phyloP scores from a whole-genome alignment of 441 rosid species.

The Brassica hybrid region DNA sequence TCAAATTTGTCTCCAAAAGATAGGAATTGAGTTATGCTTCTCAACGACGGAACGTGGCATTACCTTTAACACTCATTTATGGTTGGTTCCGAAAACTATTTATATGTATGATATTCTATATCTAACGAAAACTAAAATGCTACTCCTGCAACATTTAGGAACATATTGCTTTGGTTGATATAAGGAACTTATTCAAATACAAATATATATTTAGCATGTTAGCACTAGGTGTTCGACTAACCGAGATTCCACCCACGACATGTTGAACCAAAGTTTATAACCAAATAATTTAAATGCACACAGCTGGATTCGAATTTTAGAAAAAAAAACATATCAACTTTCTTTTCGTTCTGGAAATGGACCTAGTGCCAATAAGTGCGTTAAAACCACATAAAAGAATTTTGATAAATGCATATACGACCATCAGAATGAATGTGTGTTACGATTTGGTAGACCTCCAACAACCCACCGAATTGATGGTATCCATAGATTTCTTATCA shows the following conservation, averaged over 20 bases:
- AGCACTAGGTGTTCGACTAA: background rate
- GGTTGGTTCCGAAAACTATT: conserved; percentile 15
- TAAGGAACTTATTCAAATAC: background rate
- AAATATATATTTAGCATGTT: background rate
- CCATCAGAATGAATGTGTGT: too few species aligned
- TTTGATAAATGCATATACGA: conserved; percentile 14
- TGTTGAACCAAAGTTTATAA: background rate
- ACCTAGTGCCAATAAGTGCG: background rate
- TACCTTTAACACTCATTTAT: conserved; percentile 33
- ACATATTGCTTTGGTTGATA: background rate
- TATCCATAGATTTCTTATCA: conserved; percentile 44
- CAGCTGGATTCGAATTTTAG: background rate
- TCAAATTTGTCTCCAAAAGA: conserved; percentile 39
- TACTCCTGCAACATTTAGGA: background rate
- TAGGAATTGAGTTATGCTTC: conserved; percentile 30
- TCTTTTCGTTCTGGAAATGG: background rate
- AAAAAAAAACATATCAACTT: background rate
- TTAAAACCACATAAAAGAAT: background rate
- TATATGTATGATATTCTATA: background rate
- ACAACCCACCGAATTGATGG: conserved; percentile 28
- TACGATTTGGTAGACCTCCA: conserved; percentile 25
- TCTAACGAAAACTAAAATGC: background rate
- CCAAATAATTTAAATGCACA: background rate
- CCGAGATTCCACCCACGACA: background rate
- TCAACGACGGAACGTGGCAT: conserved; percentile 38